Evolutionary conservation across 441 rosid genomes (phyloP).

Genomic region (Mallotus japonicus): DNA sequence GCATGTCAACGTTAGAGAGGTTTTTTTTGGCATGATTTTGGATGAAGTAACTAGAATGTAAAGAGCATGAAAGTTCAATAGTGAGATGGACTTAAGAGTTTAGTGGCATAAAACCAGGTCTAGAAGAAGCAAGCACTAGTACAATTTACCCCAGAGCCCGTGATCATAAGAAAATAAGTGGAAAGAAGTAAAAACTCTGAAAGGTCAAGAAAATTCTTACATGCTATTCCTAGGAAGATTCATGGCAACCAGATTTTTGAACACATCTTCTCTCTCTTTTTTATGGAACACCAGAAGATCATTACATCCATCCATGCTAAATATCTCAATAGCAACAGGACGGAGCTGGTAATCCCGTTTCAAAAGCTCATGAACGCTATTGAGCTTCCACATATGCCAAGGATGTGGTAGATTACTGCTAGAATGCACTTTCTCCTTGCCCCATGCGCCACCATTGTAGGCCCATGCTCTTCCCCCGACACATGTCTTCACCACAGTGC

Average conservation of each 20-base stretch:
- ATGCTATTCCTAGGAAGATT: conserved; percentile 98
- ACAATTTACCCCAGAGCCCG: background rate
- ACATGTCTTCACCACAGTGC: conserved; percentile 55
- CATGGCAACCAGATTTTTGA: conserved; percentile 94
- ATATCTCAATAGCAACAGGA: conserved; percentile 99
- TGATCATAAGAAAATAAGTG: background rate
- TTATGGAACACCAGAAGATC: conserved; percentile 99
- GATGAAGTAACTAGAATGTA: background rate
- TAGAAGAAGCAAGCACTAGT: no score
- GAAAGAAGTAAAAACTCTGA: conserved; percentile 9
- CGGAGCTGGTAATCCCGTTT: conserved; percentile 99
- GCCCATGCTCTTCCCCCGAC: conserved; percentile 99
- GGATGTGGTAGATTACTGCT: conserved; percentile 92
- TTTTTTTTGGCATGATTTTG: background rate
- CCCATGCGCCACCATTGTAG: conserved; percentile 99
- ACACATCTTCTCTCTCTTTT: conserved; percentile 99
- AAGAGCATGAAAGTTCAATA: background rate
- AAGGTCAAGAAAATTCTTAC: conserved; percentile 42
- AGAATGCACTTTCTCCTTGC: conserved; percentile 85
- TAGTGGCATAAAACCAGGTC: no score
- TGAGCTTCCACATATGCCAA: conserved; percentile 99
- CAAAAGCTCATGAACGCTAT: conserved; percentile 94
- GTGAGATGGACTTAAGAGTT: background rate
- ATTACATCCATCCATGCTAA: conserved; percentile 99
- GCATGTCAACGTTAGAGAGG: background rate